Percentiles rank a stretch among this genome's conserved stretches.
Conservation (phyloP, 345 rosid species). For the Litchi chinensis region DNA sequence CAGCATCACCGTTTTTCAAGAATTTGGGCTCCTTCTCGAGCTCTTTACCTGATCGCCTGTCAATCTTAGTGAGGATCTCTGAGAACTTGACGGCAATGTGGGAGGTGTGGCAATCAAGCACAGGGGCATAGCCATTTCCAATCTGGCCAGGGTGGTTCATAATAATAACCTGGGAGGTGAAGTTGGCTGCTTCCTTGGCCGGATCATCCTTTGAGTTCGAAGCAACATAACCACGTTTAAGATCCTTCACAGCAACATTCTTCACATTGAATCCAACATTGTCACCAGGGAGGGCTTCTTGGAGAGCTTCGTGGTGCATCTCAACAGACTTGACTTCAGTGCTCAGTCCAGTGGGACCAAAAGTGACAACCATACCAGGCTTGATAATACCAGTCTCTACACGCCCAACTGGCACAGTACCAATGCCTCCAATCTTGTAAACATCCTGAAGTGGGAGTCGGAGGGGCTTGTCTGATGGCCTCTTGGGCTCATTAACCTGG, state of each 20-base stretch:
- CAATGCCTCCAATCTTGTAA: constrained; percentile 66
- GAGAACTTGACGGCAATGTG: constrained; percentile 37
- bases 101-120: constrained; percentile 33
- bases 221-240: constrained; percentile 31
- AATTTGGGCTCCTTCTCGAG: constrained; percentile 37
- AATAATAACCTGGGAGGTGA: constrained; percentile 35
- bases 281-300: constrained; percentile 36
- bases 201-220: constrained; percentile 40
- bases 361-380: constrained; percentile 34
- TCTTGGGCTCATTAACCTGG: constrained; percentile 41
- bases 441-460: constrained; percentile 66
- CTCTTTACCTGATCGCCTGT: constrained; percentile 34
- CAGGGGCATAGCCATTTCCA: constrained; percentile 33
- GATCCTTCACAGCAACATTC: constrained; percentile 36
- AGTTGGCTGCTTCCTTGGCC: constrained; percentile 32
- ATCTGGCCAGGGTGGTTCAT: constrained; percentile 40
- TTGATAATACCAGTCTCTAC: constrained; percentile 48
- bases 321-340: constrained; percentile 36
- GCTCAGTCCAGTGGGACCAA: constrained; percentile 30
- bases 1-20: constrained; percentile 39
- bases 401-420: constrained; percentile 63
- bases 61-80: constrained; percentile 32
- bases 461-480: constrained; percentile 51
- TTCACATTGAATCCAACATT: constrained; percentile 37
- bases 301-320: constrained; percentile 38